These are phyloP conservation scores for Cercospora janseana DNA, from an alignment of 2,329 filamentous ascomycete genomes.

Conservation along the genomic window DNA sequence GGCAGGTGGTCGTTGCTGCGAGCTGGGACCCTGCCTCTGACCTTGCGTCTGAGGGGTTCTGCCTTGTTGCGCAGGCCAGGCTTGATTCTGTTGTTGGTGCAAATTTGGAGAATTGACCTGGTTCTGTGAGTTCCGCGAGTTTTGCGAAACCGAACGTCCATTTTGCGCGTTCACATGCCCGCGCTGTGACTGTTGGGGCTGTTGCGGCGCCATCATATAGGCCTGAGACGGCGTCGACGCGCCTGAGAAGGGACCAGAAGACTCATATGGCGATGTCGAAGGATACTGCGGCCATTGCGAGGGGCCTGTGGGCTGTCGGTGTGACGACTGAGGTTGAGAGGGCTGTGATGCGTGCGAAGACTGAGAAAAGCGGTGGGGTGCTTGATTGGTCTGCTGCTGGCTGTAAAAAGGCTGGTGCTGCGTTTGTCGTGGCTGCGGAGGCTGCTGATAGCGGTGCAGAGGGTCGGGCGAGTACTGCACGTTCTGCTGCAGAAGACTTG, in stretches of 20 bases:
- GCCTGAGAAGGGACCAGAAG: neutral
- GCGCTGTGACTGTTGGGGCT: conserved; percentile 10
- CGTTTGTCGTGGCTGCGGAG: conserved; percentile 15
- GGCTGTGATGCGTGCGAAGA: neutral
- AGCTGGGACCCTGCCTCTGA: neutral
- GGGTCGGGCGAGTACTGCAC: conserved; percentile 24
- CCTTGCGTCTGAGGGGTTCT: neutral
- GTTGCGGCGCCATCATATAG: conserved; percentile 11
- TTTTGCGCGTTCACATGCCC: conserved; percentile 5
- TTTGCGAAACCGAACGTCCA: neutral
- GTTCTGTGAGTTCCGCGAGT: neutral
- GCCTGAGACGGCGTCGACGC: conserved; percentile 1
- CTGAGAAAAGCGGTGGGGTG: neutral
- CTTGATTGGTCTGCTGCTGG: conserved; percentile 17
- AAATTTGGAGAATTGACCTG: neutral
- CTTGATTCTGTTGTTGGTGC: neutral
- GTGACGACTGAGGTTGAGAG: conserved; percentile 11
- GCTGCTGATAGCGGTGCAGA: conserved; percentile 21
- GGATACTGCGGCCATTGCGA: conserved; percentile 12
- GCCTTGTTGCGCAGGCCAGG: neutral
- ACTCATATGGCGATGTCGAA: conserved; percentile 3
- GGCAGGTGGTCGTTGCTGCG: neutral
- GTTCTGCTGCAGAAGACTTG: conserved; percentile 12
- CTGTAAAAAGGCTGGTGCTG: conserved; percentile 13
- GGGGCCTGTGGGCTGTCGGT: conserved; percentile 5